These are phyloP conservation scores for Diaporthe velutina DNA, from an alignment of 2,329 filamentous ascomycete species.

Conservation along the genomic window DNA sequence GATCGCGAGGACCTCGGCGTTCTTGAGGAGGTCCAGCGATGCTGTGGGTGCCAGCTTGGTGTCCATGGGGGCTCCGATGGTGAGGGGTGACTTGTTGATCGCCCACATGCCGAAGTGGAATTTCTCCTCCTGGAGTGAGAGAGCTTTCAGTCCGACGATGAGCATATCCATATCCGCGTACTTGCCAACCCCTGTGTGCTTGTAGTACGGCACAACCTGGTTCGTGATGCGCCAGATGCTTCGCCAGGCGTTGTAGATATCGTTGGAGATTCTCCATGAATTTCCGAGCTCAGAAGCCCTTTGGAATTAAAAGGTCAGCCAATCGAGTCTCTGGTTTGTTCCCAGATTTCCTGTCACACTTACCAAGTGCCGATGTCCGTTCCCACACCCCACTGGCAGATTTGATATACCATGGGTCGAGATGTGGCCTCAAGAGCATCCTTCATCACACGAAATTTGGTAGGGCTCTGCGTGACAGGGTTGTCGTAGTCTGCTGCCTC, in stretches of 20 bases:
- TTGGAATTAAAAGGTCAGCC: accelerated
- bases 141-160: slow-evolving; percentile 60
- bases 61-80: slow-evolving; percentile 60
- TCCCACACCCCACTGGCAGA: slow-evolving; percentile 67
- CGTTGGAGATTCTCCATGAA: slow-evolving; percentile 65
- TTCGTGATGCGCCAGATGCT: slow-evolving; percentile 66
- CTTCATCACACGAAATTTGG: slow-evolving; percentile 62
- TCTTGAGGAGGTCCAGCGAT: slow-evolving; percentile 59
- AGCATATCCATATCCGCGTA: slow-evolving; percentile 68
- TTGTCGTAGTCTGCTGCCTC: slow-evolving; percentile 57
- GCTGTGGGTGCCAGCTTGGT: slow-evolving; percentile 51
- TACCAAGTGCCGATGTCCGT: slow-evolving; percentile 60
- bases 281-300: slow-evolving; percentile 59
- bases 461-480: slow-evolving; percentile 53
- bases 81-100: slow-evolving; percentile 63
- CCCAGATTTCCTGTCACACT: neutral
- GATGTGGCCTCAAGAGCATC: slow-evolving; percentile 53
- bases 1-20: slow-evolving; percentile 67
- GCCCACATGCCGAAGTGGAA: slow-evolving; percentile 68
- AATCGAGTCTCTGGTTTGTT: accelerated
- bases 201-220: slow-evolving; percentile 61
- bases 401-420: slow-evolving; percentile 60
- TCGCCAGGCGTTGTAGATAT: slow-evolving; percentile 65
- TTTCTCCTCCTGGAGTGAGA: slow-evolving; percentile 60
- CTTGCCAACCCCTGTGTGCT: slow-evolving; percentile 58